Evolutionary conservation across 2,329 filamentous ascomycete species (phyloP), one percentile per base, ranked within the genome.

Genomic region (Colletotrichum ledebouriae): DNA sequence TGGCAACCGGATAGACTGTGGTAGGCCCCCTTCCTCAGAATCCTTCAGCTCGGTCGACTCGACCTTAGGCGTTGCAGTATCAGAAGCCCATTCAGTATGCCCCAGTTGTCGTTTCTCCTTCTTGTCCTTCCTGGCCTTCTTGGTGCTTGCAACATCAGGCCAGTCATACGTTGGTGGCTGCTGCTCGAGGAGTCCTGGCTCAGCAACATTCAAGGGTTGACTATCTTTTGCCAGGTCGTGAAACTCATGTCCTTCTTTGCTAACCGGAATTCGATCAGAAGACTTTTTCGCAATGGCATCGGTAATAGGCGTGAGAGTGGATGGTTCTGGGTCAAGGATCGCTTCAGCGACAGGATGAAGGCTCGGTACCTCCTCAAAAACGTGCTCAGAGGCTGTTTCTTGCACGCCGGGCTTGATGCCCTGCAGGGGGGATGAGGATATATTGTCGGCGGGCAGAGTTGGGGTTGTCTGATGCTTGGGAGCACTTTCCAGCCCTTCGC

Each of bases 101-200:
- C 49, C 47, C 22, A 68, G 50, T 17, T 25, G 64, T 58, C 15
- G 70, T 53, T 77, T 79, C 71, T 78, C 77, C 63, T 78, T 80
- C 71, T 78, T 80, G 49, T 80, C 74, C 63, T 79, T 77, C 66
- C 76, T 78, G 17, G 72, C 72, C 65, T 73, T 75, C 65, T 76
- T 76, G 4, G 69, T 49, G 15, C 70, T 34, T 61, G 58, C 10
- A 55, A 25, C 20, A 7, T 64, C 47, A n/a, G 59, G 39, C 59
- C 59, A 53, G n/a, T 53, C 47, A n/a, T 46, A 39, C n/a, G 25
- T 33, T 6, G 53, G 17, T 39, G 7, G 6, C 29, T 29, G 29
- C 29, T 29, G 29, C 29, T 29, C 29, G 9, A 29, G 29, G 29
- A 29, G 29, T 9, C 29, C 29, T 29, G 29, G 29, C 29, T 39